These are phyloP conservation scores for Lipomyces orientalis DNA, from an alignment of 805 yeast species.

Conservation along the genomic window DNA sequence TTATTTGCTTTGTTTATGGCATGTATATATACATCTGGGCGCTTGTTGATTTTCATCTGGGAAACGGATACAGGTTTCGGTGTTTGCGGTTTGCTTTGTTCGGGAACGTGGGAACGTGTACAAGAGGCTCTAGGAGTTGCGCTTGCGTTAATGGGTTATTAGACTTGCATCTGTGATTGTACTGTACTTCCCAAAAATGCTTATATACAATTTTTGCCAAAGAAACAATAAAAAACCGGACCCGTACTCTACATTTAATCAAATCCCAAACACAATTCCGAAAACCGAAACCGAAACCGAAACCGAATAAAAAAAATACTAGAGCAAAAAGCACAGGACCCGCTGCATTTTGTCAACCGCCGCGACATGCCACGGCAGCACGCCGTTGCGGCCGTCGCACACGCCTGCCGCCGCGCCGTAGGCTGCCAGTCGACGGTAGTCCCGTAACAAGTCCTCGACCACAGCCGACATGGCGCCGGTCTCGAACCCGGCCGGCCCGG, in stretches of 20 bases:
- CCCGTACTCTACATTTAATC: not conserved
- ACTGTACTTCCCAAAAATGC: too few relatives aligned
- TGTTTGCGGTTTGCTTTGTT: not conserved
- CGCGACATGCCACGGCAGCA: slow-evolving; percentile 50
- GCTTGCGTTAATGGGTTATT: too few relatives aligned
- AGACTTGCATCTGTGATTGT: too few relatives aligned
- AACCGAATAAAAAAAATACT: not conserved
- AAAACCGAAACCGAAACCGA: not conserved
- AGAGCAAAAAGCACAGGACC: slow-evolving; percentile 23
- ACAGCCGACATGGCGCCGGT: slow-evolving; percentile 6
- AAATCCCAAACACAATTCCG: not conserved
- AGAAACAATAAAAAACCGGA: too few relatives aligned
- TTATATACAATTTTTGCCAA: not conserved
- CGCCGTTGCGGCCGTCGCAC: slow-evolving; percentile 38
- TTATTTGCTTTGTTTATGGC: too few relatives aligned
- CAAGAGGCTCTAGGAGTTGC: too few relatives aligned
- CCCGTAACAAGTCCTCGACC: slow-evolving; percentile 46
- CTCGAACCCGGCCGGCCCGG: not conserved
- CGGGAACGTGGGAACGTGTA: too few relatives aligned
- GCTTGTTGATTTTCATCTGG: not conserved
- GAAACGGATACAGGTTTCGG: not conserved
- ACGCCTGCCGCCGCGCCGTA: slow-evolving; percentile 47
- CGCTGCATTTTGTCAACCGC: slow-evolving; percentile 45
- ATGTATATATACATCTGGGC: too few relatives aligned
- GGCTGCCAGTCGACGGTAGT: slow-evolving; percentile 48